Percentiles rank a stretch among this genome's conserved stretches.
phyloP scores from a whole-genome alignment of 768 basidiomycete species.

The Amanita molliuscula region DNA sequence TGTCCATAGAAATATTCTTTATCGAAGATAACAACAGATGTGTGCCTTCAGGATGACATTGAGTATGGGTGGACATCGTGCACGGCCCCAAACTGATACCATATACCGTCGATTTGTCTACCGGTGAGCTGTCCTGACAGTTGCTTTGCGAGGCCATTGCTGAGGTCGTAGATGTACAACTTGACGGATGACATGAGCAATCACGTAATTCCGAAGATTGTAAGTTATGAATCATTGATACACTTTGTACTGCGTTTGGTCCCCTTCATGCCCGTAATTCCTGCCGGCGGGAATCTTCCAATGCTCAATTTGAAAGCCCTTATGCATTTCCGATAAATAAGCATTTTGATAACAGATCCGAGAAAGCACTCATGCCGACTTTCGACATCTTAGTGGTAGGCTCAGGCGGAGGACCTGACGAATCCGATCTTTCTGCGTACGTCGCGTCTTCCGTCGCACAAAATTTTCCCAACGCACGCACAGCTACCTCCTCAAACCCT shows the following conservation, averaged over 20 bases:
- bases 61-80: background rate
- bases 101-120: constrained; percentile 87
- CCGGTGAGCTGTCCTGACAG: constrained; percentile 78
- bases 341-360: background rate
- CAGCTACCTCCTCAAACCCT: constrained; percentile 86
- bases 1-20: constrained; percentile 88
- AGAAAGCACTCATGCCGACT: constrained; percentile 21
- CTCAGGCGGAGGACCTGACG: constrained; percentile 82
- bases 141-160: constrained; percentile 72
- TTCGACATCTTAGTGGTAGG: constrained; percentile 76
- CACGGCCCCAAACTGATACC: constrained; percentile 31
- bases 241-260: background rate
- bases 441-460: constrained; percentile 17
- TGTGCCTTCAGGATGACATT: constrained; percentile 55
- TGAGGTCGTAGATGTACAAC: constrained; percentile 88
- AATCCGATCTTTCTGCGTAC: constrained; percentile 82
- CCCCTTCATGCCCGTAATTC: background rate
- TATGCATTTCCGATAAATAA: background rate
- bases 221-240: background rate
- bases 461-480: constrained; percentile 9
- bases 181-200: constrained; percentile 41
- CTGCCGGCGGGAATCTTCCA: background rate
- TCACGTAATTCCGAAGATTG: too few relatives aligned
- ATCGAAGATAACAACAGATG: constrained; percentile 79
- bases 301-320: background rate